A percentile compares a stretch with the other conserved stretches of the same genome.
Evolutionary conservation across 2,329 filamentous ascomycete genomes (phyloP).

Genomic region (Alternaria brassicae): DNA sequence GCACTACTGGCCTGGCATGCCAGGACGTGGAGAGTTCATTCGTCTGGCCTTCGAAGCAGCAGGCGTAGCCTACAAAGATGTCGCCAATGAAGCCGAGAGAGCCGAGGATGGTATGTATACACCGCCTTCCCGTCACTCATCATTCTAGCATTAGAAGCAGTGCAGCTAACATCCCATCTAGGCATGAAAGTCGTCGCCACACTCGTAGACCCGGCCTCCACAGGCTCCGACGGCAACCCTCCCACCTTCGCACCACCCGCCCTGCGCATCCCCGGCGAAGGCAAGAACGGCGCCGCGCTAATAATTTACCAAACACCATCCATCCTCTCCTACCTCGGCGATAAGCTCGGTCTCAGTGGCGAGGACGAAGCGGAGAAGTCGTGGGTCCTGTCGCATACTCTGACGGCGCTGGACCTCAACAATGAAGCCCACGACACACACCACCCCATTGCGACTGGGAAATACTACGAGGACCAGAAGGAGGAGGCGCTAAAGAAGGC

Average conservation of each 20-base stretch:
- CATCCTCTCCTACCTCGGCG: constrained; percentile 74
- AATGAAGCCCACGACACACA: constrained; percentile 79
- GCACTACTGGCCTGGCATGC: constrained; percentile 74
- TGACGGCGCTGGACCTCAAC: constrained; percentile 75
- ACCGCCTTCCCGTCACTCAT: neutral
- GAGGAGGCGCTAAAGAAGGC: constrained; percentile 66
- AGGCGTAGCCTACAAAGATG: constrained; percentile 69
- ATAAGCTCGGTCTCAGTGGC: constrained; percentile 64
- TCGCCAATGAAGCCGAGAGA: constrained; percentile 56
- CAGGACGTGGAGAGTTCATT: constrained; percentile 77
- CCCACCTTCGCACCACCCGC: constrained; percentile 72
- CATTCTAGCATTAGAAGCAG: too few species aligned
- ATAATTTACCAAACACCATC: constrained; percentile 73
- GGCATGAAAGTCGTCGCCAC: constrained; percentile 59
- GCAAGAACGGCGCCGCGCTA: constrained; percentile 62
- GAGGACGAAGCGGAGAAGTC: constrained; percentile 60
- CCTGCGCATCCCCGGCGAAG: constrained; percentile 60
- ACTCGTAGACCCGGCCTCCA: constrained; percentile 55
- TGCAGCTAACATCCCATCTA: constrained; percentile 1
- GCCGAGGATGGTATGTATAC: constrained; percentile 52
- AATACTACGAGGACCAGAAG: constrained; percentile 80
- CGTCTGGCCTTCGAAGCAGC: constrained; percentile 76
- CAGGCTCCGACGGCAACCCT: constrained; percentile 64
- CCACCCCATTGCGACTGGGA: constrained; percentile 67
- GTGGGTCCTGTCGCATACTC: constrained; percentile 66